Evolutionary conservation across 306 rosid genomes (phyloP), one percentile per base, ranked within the genome.

Genomic region (Potentilla sterilis): DNA sequence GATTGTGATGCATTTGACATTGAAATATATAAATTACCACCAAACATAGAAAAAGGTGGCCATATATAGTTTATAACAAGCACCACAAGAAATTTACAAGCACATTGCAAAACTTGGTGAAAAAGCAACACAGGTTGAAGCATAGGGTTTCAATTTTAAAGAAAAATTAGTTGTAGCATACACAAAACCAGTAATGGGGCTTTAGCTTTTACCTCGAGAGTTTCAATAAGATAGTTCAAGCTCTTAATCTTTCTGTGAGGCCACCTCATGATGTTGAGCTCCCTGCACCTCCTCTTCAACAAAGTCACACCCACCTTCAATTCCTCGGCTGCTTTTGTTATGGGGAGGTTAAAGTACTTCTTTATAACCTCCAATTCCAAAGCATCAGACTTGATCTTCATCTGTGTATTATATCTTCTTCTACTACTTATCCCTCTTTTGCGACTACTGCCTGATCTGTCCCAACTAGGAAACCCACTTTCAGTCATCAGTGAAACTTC

Each of bases 211-310:
- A 11, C 99, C 97, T 92, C 85, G 4, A 85, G 83, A 51, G 86
- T 89, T 77, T 77, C 55, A 6, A 95, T 90, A 58, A 95, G 92
- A 28, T 81, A 24, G 6, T 84, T 69, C 86, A 92, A 77, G 85
- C 99, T 95, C 87, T 82, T 90, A 69, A 92, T 47, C 80, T 92
- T 95, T 69, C 97, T 82, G 24, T 89, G 97, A 13, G 98, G 97
- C 98, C 98, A 95, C 38, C 98, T 83, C 67, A 12, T 83, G 62
- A 95, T 87, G 4, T 86, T 86, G n/a, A 92, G 92, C 9, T 95
- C 85, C 43, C 97, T 89, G 67, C 99, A 95, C 67, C 96, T 85
- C 73, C 70, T 90, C 81, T 95, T 95, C 77, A 95, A 68, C 9
- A 87, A 54, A 6, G 97, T 92, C 61, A 90, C 22, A 0, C 99